Evolutionary conservation across 2,329 filamentous ascomycete species (phyloP).

Genomic region (Cladobotryum mycophilum): DNA sequence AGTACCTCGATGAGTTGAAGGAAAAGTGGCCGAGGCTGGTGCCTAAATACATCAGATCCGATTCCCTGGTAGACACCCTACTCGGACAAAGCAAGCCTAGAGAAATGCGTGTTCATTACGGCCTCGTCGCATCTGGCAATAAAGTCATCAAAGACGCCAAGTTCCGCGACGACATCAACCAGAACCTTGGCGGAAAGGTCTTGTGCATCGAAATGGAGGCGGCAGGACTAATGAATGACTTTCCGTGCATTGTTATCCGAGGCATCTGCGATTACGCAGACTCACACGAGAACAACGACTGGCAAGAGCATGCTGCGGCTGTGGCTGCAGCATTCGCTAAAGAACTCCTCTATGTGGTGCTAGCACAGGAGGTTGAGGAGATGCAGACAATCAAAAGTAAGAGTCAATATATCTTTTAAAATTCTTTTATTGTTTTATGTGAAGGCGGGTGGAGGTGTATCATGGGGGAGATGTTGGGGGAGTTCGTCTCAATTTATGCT

Average conservation of each 20-base stretch:
- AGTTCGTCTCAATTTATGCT: neutral
- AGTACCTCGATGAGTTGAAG: no score
- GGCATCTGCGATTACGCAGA: constrained; percentile 34
- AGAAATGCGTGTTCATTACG: constrained; percentile 12
- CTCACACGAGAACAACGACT: constrained; percentile 30
- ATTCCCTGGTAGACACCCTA: no score
- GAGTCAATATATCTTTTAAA: neutral
- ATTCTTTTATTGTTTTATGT: no score
- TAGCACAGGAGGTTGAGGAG: neutral
- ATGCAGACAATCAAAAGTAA: neutral
- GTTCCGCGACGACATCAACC: constrained; percentile 22
- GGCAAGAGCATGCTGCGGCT: constrained; percentile 28
- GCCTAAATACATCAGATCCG: no score
- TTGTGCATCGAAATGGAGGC: constrained; percentile 24
- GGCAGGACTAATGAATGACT: constrained; percentile 16
- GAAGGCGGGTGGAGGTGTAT: no score
- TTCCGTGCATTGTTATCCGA: constrained; percentile 27
- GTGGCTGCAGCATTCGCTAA: constrained; percentile 24
- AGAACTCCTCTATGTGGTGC: constrained; percentile 12
- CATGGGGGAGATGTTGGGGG: no score
- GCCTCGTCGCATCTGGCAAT: constrained; percentile 24
- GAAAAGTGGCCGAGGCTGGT: no score
- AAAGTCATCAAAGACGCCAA: constrained; percentile 28
- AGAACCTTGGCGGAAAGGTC: neutral
- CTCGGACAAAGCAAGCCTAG: neutral